Conservation (phyloP, 2,329 filamentous ascomycete genomes). For the Aspergillus latus region DNA sequence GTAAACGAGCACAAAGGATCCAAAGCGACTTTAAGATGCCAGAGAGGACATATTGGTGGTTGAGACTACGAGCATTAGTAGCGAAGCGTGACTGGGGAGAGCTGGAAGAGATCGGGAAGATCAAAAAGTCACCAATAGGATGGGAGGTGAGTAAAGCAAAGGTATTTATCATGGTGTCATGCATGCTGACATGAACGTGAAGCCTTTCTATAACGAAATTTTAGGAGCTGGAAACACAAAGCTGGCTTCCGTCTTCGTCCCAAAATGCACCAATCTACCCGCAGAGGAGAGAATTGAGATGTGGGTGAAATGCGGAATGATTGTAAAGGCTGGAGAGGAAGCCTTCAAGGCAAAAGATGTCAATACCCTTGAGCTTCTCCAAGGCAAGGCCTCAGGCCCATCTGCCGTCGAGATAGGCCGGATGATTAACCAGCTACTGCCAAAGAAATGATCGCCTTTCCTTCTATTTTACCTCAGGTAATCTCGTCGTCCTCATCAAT, state of each 20-base stretch:
- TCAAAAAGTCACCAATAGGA: constrained; percentile 83
- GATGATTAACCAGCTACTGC: constrained; percentile 59
- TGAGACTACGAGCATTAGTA: constrained; percentile 80
- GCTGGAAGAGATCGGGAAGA: constrained; percentile 76
- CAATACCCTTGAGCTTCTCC: constrained; percentile 69
- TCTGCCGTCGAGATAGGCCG: constrained; percentile 79
- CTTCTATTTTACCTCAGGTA: constrained; percentile 35
- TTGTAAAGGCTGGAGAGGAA: constrained; percentile 86
- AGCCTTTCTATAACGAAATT: constrained; percentile 90
- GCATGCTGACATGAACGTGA: constrained; percentile 32
- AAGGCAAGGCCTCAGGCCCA: constrained; percentile 69
- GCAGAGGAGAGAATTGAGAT: constrained; percentile 74
- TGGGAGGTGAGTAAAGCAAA: constrained; percentile 71
- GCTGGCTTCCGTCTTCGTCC: constrained; percentile 77
- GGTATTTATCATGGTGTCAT: constrained; percentile 16
- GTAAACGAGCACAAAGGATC: constrained; percentile 81
- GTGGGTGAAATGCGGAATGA: constrained; percentile 95
- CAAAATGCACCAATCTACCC: constrained; percentile 76
- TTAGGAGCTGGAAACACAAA: constrained; percentile 87
- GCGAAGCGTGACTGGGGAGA: constrained; percentile 89
- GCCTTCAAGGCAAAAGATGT: constrained; percentile 78
- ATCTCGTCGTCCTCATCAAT: constrained; percentile 45
- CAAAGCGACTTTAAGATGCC: constrained; percentile 90
- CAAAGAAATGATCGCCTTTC: constrained; percentile 38
- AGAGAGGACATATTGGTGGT: constrained; percentile 88